phyloP scores from a whole-genome alignment of 805 yeast species.

The Saccharomycopsis fermentans region DNA sequence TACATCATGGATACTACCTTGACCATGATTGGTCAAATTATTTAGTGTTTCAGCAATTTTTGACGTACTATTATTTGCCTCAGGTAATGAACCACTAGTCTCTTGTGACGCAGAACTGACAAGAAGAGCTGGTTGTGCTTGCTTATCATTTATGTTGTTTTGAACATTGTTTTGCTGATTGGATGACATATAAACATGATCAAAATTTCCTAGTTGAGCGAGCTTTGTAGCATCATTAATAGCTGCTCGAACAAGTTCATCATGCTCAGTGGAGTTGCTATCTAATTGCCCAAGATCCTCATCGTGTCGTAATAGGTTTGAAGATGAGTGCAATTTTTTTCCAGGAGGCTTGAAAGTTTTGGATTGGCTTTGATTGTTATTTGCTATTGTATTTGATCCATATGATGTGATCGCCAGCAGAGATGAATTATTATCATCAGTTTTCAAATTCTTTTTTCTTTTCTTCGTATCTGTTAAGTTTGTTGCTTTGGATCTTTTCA shows the following conservation, averaged over 20 bases:
- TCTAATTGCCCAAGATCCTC: slow-evolving; percentile 41
- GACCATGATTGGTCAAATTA: background rate
- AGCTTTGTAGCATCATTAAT: slow-evolving; percentile 58
- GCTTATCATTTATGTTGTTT: background rate
- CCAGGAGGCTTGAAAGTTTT: background rate
- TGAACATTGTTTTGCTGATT: background rate
- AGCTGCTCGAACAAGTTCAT: slow-evolving; percentile 59
- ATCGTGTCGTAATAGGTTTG: slow-evolving; percentile 4
- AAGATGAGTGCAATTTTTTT: slow-evolving; percentile 20
- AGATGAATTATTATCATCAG: slow-evolving; percentile 10
- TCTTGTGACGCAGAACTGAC: background rate
- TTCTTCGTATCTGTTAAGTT: slow-evolving; percentile 19
- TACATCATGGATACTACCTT: background rate
- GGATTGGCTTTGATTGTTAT: background rate
- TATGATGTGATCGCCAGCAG: background rate
- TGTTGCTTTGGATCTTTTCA: slow-evolving; percentile 19
- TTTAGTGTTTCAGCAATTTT: background rate
- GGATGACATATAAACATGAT: slow-evolving; percentile 17
- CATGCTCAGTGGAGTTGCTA: slow-evolving; percentile 40
- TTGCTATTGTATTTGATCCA: background rate
- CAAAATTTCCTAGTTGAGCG: slow-evolving; percentile 27
- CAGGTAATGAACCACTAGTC: background rate
- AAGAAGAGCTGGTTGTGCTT: background rate
- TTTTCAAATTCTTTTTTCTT: slow-evolving; percentile 12
- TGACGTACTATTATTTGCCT: background rate